Conservation (phyloP, 257 asterid species). For the Phtheirospermum japonicum region DNA sequence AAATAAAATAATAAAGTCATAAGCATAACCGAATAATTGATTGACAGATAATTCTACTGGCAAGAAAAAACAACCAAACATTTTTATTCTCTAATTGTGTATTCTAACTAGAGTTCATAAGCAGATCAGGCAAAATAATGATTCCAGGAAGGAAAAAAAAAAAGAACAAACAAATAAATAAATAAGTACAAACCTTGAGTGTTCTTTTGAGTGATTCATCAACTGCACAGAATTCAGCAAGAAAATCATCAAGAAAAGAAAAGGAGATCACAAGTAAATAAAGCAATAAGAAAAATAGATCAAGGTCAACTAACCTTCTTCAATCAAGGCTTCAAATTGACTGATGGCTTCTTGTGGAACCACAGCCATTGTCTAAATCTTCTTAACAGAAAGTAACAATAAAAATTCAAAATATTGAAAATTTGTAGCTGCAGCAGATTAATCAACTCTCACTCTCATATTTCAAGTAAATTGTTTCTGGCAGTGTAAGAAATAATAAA, state of each 20-base stretch:
- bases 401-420: not conserved
- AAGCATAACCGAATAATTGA: not conserved
- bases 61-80: not conserved
- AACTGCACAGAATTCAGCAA: slow-evolving; percentile 40
- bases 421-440: slow-evolving; percentile 16
- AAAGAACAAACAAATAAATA: not conserved
- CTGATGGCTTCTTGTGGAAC: slow-evolving; percentile 58
- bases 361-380: slow-evolving; percentile 50
- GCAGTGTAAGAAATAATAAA: too few relatives aligned
- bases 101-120: slow-evolving; percentile 3
- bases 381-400: slow-evolving; percentile 9
- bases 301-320: slow-evolving; percentile 50
- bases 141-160: not conserved
- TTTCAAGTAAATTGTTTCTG: too few relatives aligned
- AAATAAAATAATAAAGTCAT: not conserved
- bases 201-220: slow-evolving; percentile 57
- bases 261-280: not conserved
- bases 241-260: not conserved
- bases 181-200: slow-evolving; percentile 44
- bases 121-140: slow-evolving; percentile 25
- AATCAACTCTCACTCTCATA: too few relatives aligned
- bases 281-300: slow-evolving; percentile 17
- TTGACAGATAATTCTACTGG: not conserved
- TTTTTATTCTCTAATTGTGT: not conserved
- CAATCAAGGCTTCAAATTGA: slow-evolving; percentile 56